phyloP scores from a whole-genome alignment of 441 rosid species.

The Eutrema salsugineum region DNA sequence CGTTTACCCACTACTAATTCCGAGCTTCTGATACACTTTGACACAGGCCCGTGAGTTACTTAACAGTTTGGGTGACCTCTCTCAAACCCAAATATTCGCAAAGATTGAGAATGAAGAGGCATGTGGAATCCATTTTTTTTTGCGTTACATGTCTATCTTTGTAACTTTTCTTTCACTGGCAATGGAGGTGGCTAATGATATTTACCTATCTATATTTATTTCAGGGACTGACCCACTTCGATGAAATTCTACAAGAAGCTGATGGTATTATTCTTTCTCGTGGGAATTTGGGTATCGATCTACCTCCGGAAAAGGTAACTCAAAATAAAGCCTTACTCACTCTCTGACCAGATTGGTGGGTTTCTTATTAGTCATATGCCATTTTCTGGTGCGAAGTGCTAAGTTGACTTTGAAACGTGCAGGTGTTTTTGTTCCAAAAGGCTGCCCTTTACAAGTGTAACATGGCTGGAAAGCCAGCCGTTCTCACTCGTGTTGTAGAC shows the following conservation, averaged over 20 bases:
- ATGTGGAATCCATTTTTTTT: conserved; percentile 1
- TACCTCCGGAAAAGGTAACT: conserved; percentile 90
- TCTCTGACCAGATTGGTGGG: not conserved
- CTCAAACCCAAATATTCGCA: conserved; percentile 85
- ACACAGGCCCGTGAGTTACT: conserved; percentile 75
- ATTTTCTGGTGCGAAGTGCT: not conserved
- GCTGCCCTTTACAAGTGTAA: conserved; percentile 89
- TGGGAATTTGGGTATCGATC: conserved; percentile 93
- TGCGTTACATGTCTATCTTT: not conserved
- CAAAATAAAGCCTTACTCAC: not conserved
- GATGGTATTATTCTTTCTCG: conserved; percentile 94
- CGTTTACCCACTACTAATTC: not conserved
- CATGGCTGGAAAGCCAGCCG: conserved; percentile 94
- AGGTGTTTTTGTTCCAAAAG: conserved; percentile 89
- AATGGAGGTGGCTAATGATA: not conserved
- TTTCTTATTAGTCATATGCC: not conserved
- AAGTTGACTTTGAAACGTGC: conserved; percentile 20
- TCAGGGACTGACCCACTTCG: conserved; percentile 88
- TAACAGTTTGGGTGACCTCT: conserved; percentile 64
- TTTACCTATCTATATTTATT: not conserved
- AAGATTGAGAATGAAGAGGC: conserved; percentile 87
- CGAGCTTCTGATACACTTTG: not conserved
- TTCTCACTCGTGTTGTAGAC: conserved; percentile 92
- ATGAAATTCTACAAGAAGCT: conserved; percentile 91
- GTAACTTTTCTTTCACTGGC: not conserved